Conservation (phyloP, 2,329 filamentous ascomycete genomes). For the Neonectria neomacrospora region DNA sequence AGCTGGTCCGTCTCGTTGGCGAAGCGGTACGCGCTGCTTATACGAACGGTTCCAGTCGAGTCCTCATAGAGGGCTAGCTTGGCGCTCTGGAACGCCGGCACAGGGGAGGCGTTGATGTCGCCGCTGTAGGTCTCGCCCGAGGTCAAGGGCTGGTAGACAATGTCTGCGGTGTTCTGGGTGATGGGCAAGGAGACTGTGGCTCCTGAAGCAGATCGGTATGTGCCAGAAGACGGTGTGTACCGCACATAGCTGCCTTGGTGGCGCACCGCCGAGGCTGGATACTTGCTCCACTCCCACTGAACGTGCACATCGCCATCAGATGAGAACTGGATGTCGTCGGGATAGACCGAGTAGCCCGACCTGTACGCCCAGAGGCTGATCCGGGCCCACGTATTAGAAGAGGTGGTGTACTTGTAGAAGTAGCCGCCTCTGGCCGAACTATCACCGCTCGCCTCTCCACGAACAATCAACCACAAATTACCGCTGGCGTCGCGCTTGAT, state of each 20-base stretch:
- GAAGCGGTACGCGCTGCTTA: conserved; percentile 35
- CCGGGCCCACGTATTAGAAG: conserved; percentile 27
- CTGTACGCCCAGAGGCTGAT: conserved; percentile 36
- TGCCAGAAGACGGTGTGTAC: conserved; percentile 37
- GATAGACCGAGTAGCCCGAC: conserved; percentile 41
- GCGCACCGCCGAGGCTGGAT: conserved; percentile 40
- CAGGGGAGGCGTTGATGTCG: conserved; percentile 32
- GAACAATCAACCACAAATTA: conserved; percentile 34
- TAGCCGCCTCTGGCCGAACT: conserved; percentile 28
- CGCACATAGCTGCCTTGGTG: conserved; percentile 43
- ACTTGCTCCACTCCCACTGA: conserved; percentile 45
- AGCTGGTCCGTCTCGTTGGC: conserved; percentile 27
- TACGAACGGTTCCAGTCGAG: conserved; percentile 25
- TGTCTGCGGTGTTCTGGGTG: conserved; percentile 27
- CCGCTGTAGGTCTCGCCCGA: conserved; percentile 35
- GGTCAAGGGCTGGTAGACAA: conserved; percentile 38
- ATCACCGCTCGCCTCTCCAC: conserved; percentile 29
- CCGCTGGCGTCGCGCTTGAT: conserved; percentile 31
- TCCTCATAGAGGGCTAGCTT: conserved; percentile 38
- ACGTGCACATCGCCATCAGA: conserved; percentile 43
- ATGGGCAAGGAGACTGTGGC: conserved; percentile 23
- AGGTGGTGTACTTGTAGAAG: conserved; percentile 30
- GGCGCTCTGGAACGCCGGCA: conserved; percentile 35
- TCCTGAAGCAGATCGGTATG: conserved; percentile 29
- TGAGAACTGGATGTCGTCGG: conserved; percentile 43